These are phyloP conservation scores for Nicotiana otophora DNA, from an alignment of 257 asterid genomes.

Conservation along the genomic window DNA sequence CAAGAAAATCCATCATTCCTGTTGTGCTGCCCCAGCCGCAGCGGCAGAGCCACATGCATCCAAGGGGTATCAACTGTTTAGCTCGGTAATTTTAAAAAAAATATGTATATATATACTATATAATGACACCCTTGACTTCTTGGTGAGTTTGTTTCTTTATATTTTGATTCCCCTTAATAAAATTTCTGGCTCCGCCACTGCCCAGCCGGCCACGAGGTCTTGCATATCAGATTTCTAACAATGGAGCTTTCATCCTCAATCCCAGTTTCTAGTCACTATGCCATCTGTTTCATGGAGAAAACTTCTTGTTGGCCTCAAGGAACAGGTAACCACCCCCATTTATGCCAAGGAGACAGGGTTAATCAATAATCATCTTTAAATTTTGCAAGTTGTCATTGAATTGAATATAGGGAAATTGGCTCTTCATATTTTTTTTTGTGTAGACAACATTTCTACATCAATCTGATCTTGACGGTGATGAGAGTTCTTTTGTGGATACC, in stretches of 20 bases:
- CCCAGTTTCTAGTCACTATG: neutral
- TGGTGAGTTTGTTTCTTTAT: no score
- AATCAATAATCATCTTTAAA: neutral
- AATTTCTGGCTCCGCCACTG: no score
- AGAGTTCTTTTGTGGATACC: conserved; percentile 3
- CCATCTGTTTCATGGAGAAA: conserved; percentile 10
- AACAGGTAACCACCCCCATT: conserved; percentile 13
- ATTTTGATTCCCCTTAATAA: no score
- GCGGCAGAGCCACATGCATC: no score
- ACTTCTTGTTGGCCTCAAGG: neutral
- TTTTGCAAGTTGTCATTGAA: conserved; percentile 9
- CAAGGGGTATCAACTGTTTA: no score
- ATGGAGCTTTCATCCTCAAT: conserved; percentile 10
- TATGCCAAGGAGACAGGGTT: neutral
- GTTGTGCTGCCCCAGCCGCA: neutral
- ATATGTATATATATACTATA: no score
- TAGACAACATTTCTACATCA: neutral
- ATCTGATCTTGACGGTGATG: conserved; percentile 9
- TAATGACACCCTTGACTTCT: no score
- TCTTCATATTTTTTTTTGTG: neutral
- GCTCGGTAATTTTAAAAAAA: no score
- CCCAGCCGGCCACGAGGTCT: neutral
- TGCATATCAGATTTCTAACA: neutral
- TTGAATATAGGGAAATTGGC: conserved; percentile 1
- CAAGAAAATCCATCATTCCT: neutral